A percentile compares a stretch with the other conserved stretches of the same genome.
These are phyloP conservation scores for Dimocarpus longan DNA, from an alignment of 345 rosid species.

Conservation along the genomic window DNA sequence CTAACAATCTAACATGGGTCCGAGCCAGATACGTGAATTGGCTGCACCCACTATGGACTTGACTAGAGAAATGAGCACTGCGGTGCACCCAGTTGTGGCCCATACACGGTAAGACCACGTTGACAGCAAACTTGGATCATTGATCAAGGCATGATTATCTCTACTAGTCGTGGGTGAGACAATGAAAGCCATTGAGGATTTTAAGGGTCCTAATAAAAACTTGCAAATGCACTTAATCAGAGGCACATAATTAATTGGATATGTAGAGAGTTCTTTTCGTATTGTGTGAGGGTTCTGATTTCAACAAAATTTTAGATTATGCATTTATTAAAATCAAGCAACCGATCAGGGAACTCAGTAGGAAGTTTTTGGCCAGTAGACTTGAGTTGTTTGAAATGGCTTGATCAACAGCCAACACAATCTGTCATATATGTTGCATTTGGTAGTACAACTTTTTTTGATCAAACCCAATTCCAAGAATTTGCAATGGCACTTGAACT, in stretches of 20 bases:
- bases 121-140: constrained; percentile 62
- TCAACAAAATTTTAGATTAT: too few relatives aligned
- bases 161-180: too few relatives aligned
- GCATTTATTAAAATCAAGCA: neutral
- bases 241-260: too few relatives aligned
- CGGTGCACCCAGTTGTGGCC: constrained; percentile 73
- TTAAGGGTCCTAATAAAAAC: too few relatives aligned
- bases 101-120: constrained; percentile 76
- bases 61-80: constrained; percentile 56
- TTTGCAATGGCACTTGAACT: constrained; percentile 37
- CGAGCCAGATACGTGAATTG: constrained; percentile 52
- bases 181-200: too few relatives aligned
- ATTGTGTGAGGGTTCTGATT: too few relatives aligned
- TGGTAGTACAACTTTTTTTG: constrained; percentile 34
- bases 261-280: too few relatives aligned
- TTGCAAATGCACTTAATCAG: too few relatives aligned
- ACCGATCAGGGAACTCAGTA: constrained; percentile 3
- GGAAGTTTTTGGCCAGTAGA: constrained; percentile 39
- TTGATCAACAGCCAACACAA: constrained; percentile 29
- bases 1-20: constrained; percentile 66
- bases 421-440: constrained; percentile 44
- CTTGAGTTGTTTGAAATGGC: constrained; percentile 33
- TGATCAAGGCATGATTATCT: constrained; percentile 31
- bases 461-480: constrained; percentile 26
- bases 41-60: constrained; percentile 50